Evolutionary conservation across 441 rosid genomes (phyloP).

Genomic region (Eutrema salsugineum): DNA sequence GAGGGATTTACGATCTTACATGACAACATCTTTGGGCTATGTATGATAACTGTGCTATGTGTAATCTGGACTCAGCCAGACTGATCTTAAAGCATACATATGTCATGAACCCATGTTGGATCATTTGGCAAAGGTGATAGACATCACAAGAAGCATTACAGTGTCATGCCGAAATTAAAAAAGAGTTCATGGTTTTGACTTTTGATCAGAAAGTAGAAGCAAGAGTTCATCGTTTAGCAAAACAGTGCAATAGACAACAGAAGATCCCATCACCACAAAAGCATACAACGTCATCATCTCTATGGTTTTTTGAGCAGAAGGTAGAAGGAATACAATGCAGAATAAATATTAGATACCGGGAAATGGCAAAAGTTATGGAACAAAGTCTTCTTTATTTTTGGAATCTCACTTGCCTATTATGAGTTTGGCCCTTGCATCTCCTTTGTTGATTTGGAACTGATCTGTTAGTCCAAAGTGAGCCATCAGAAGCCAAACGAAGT

Average conservation of each 20-base stretch:
- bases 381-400: neutral
- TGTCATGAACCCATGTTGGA: neutral
- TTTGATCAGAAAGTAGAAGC: neutral
- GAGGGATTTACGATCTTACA: too few relatives aligned
- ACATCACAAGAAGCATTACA: neutral
- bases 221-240: neutral
- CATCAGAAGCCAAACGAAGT: constrained; percentile 65
- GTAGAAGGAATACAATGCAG: neutral
- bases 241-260: neutral
- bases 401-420: constrained; percentile 39
- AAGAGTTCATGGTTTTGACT: neutral
- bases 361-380: neutral
- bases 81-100: neutral
- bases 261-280: neutral
- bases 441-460: constrained; percentile 48
- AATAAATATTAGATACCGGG: neutral
- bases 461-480: constrained; percentile 61
- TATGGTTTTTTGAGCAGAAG: constrained; percentile 1
- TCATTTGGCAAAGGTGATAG: neutral
- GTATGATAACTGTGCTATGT: too few relatives aligned
- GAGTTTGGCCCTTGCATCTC: constrained; percentile 51
- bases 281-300: neutral
- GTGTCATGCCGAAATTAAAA: too few relatives aligned
- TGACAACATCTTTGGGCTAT: too few relatives aligned
- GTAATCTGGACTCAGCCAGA: neutral